A percentile compares a stretch with the other conserved stretches of the same genome.
phyloP scores from a whole-genome alignment of 2,329 filamentous ascomycete genomes.

The Fusarium chaquense region DNA sequence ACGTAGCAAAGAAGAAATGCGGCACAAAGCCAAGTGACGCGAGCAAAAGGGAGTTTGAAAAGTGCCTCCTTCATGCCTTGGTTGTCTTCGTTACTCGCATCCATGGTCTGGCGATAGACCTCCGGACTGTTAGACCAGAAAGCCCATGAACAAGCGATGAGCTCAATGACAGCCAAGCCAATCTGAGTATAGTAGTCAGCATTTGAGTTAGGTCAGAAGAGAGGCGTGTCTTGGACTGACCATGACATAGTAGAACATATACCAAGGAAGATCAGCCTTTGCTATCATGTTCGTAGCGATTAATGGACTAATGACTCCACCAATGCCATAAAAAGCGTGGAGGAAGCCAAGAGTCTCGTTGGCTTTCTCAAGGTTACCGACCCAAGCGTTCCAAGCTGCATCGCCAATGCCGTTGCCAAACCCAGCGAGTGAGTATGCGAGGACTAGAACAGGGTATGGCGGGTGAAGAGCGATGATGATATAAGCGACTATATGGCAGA shows the following conservation, averaged over 20 bases:
- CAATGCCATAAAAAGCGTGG: constrained; percentile 76
- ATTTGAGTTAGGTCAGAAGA: constrained; percentile 62
- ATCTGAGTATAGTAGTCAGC: constrained; percentile 38
- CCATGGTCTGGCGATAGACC: constrained; percentile 60
- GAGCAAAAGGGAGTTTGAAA: constrained; percentile 56
- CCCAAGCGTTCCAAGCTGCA: constrained; percentile 66
- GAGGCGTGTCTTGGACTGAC: constrained; percentile 54
- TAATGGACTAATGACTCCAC: constrained; percentile 76
- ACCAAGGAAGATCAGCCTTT: constrained; percentile 72
- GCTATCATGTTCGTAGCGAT: constrained; percentile 79
- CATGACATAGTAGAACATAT: constrained; percentile 81
- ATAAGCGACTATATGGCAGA: constrained; percentile 73
- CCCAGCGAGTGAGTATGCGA: constrained; percentile 74
- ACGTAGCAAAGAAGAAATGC: constrained; percentile 82
- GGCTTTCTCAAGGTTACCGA: constrained; percentile 75
- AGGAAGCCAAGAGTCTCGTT: constrained; percentile 78
- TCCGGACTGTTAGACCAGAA: constrained; percentile 72
- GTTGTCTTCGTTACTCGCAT: constrained; percentile 47
- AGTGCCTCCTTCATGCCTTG: constrained; percentile 51
- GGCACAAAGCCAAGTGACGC: constrained; percentile 76
- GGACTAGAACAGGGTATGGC: constrained; percentile 73
- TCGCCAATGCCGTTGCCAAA: constrained; percentile 77
- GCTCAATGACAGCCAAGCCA: constrained; percentile 22
- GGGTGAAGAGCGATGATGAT: constrained; percentile 73
- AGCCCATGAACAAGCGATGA: constrained; percentile 57